Base-by-base conservation (phyloP, 352 stramenopile genomes). In the Peronospora belbahrii region DNA sequence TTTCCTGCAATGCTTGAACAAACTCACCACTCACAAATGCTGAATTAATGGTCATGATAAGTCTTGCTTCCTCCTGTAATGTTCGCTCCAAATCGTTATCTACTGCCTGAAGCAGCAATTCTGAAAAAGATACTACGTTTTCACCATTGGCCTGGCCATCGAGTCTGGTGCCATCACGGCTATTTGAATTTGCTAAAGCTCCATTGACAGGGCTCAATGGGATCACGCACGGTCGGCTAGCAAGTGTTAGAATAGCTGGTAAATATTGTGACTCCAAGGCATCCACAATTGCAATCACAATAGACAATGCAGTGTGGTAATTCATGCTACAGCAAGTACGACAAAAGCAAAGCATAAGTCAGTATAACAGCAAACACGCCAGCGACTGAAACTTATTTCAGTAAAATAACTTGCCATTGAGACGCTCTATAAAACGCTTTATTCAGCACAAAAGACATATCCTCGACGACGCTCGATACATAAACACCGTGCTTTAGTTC, bases 11-110 rank as follows among this genome's bases (percentile, higher is more conserved):
- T 9, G 48, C 66, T 19, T 68, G 62, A 28, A 89, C 61, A 52
- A 90, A 89, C 36, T 86, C 69, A 13, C 74, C 71, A 42, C 81
- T 90, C 65, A 88, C 74, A 44, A 77, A 86, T 4, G 81, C 65
- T 38, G 81, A 90, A 52, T 90, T 90, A 50, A 93, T 88, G n/a
- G 81, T 84, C 78, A 93, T 89, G 48, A 93, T 76, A 18, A 88
- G 70, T 32, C 82, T 83, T 22, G 78, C 74, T 35, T 93, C 78
- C 17, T 86, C 68, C 39, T 90, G 74, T 2, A 72, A 25, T 1
- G 67, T 62, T 15, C 59, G 59, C 34, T 75, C 65, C 30, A 93
- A 59, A 47, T 93, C 81, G 22, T 88, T 68, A 44, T 93, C 78
- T 9, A 93, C 76, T 30, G 74, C 79, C 28, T 84, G 69, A 5